Evolutionary conservation across 306 rosid genomes (phyloP).

Genomic region (Mimosa bimucronata): DNA sequence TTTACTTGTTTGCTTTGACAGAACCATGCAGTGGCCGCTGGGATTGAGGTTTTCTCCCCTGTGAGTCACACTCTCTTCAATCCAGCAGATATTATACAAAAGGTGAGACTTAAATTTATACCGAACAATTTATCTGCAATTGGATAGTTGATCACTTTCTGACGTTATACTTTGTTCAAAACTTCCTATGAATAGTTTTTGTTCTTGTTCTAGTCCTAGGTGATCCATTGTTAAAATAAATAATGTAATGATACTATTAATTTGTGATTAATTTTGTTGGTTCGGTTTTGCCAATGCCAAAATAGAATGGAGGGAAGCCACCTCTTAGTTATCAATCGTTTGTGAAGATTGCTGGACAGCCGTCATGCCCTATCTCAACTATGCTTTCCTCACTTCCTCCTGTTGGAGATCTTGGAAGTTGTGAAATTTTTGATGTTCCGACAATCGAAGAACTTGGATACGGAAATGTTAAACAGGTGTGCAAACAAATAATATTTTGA

Average conservation of each 20-base stretch:
- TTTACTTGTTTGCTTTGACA: constrained; percentile 31
- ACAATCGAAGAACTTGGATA: constrained; percentile 80
- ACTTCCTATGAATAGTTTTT: not conserved
- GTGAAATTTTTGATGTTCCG: constrained; percentile 70
- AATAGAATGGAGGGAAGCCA: constrained; percentile 91
- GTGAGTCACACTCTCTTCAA: constrained; percentile 88
- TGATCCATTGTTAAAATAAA: not conserved
- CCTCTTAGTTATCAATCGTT: constrained; percentile 89
- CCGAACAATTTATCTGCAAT: constrained; percentile 15
- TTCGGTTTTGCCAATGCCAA: constrained; percentile 37
- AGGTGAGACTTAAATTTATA: constrained; percentile 48
- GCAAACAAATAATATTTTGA: not conserved
- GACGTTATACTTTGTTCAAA: not conserved
- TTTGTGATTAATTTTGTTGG: constrained; percentile 29
- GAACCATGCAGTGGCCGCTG: constrained; percentile 62
- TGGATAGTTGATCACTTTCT: constrained; percentile 2
- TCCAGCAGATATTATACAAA: constrained; percentile 71
- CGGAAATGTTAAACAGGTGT: constrained; percentile 61
- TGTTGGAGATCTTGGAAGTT: constrained; percentile 56
- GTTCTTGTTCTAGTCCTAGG: not conserved
- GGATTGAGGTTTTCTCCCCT: constrained; percentile 84
- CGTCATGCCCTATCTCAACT: constrained; percentile 50
- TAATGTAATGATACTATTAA: constrained; percentile 26
- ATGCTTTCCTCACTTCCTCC: constrained; percentile 71
- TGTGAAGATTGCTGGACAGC: constrained; percentile 84